A percentile compares a stretch with the other conserved stretches of the same genome.
Conservation (phyloP, 768 basidiomycete species). For the Russula foetens region DNA sequence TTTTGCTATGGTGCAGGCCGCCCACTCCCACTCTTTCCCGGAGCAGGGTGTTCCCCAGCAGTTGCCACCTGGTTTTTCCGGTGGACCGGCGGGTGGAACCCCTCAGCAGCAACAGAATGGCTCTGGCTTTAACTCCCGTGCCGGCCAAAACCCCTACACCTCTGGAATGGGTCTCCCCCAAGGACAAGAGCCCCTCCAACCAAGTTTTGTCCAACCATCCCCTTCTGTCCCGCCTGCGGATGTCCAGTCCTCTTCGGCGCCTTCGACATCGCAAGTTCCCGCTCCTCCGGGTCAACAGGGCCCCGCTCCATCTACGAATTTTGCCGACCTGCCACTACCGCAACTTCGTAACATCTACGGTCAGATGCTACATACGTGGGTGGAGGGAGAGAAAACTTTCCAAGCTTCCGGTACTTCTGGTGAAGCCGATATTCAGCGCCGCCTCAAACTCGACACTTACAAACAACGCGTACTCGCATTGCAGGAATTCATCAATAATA, state of each 20-base stretch:
- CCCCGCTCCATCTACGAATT: background rate
- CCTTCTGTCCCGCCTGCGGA: background rate
- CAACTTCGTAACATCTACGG: background rate
- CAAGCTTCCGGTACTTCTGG: background rate
- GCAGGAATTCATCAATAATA: slow-evolving; percentile 2
- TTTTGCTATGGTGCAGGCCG: background rate
- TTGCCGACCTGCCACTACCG: background rate
- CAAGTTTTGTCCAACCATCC: slow-evolving; percentile 3
- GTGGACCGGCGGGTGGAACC: background rate
- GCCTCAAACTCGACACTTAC: background rate
- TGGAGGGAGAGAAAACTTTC: slow-evolving; percentile 5
- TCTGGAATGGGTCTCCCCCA: slow-evolving; percentile 5
- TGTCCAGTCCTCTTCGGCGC: background rate
- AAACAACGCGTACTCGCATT: background rate
- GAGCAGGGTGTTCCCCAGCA: slow-evolving; percentile 8
- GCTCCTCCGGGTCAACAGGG: background rate
- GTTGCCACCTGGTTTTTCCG: background rate
- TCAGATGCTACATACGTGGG: background rate
- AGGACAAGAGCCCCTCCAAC: slow-evolving; percentile 5
- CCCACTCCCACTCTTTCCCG: background rate
- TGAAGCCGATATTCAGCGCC: slow-evolving; percentile 1
- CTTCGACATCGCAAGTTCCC: background rate
- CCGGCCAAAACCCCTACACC: slow-evolving; percentile 6
- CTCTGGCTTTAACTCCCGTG: background rate
- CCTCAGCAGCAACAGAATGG: slow-evolving; percentile 6